Evolutionary conservation across 2,329 filamentous ascomycete genomes (phyloP).

Genomic region (Alternaria novae-zelandiae): DNA sequence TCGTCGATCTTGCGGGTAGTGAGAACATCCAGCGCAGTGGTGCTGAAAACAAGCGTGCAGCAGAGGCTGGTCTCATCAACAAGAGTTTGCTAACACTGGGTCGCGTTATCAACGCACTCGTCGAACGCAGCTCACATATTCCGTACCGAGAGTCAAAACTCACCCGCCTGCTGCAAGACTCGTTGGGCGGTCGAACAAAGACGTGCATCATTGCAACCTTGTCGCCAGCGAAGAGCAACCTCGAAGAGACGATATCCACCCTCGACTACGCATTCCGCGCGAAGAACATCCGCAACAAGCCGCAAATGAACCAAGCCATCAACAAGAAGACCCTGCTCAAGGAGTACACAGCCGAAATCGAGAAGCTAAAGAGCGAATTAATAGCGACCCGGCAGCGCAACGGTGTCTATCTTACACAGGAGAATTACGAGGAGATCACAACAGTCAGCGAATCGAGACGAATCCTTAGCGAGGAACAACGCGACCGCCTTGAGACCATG

Average conservation of each 20-base stretch:
- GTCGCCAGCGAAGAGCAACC: conserved; percentile 90
- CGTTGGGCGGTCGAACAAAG: conserved; percentile 91
- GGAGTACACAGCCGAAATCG: conserved; percentile 91
- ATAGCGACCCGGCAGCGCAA: conserved; percentile 93
- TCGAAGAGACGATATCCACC: conserved; percentile 98
- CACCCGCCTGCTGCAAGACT: conserved; percentile 93
- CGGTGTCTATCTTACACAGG: conserved; percentile 90
- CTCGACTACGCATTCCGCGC: conserved; percentile 97
- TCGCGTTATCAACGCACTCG: conserved; percentile 95
- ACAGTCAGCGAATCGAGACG: conserved; percentile 89
- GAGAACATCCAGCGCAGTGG: conserved; percentile 98
- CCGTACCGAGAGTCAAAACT: conserved; percentile 95
- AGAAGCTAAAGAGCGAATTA: conserved; percentile 91
- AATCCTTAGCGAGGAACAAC: conserved; percentile 90
- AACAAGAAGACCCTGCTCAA: conserved; percentile 91
- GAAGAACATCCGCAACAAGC: conserved; percentile 98
- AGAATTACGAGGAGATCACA: conserved; percentile 88
- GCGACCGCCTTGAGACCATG: conserved; percentile 89
- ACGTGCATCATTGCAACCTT: conserved; percentile 98
- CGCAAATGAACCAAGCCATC: conserved; percentile 88
- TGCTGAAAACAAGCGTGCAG: conserved; percentile 95
- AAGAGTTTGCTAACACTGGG: conserved; percentile 95
- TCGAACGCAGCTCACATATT: conserved; percentile 88
- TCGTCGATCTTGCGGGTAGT: conserved; percentile 95
- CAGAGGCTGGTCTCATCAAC: conserved; percentile 96